Conservation (phyloP, 2,329 filamentous ascomycete genomes). For the Arthrocladium fulminans region DNA sequence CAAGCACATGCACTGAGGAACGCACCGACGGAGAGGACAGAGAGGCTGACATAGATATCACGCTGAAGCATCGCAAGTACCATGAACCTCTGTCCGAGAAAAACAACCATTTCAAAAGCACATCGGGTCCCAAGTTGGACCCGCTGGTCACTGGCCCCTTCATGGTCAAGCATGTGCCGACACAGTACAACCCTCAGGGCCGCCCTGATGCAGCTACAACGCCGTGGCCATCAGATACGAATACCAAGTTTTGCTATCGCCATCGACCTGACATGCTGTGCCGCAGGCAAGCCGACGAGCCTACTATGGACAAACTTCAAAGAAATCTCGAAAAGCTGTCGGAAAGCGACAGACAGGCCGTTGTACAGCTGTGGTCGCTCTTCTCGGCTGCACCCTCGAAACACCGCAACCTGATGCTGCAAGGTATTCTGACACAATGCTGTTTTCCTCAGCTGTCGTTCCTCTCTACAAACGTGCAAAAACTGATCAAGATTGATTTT, state of each 20-base stretch:
- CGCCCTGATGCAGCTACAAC: constrained; percentile 4
- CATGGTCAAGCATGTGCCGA: constrained; percentile 80
- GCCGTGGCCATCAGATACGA: constrained; percentile 41
- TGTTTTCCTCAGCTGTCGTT: constrained; percentile 96
- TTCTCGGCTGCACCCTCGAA: constrained; percentile 93
- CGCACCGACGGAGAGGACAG: constrained; percentile 21
- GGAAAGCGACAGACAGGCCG: constrained; percentile 81
- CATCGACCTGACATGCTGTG: constrained; percentile 93
- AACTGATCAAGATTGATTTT: constrained; percentile 97
- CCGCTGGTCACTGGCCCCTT: constrained; percentile 78
- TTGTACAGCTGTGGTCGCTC: constrained; percentile 93
- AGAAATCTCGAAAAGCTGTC: constrained; percentile 74
- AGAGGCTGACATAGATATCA: constrained; percentile 22
- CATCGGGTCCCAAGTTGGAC: constrained; percentile 52
- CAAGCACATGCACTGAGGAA: constrained; percentile 13
- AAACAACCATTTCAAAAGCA: constrained; percentile 31
- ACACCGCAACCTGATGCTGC: constrained; percentile 90
- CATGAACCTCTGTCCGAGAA: constrained; percentile 18
- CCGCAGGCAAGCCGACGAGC: constrained; percentile 82
- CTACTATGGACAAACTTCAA: constrained; percentile 91
- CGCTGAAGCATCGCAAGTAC: constrained; percentile 11
- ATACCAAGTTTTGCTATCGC: constrained; percentile 91
- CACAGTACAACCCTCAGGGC: constrained; percentile 73
- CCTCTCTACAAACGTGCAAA: constrained; percentile 79
- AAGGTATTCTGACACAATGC: constrained; percentile 91